phyloP scores from a whole-genome alignment of 768 basidiomycete genomes.

The Termitomyces sp. region DNA sequence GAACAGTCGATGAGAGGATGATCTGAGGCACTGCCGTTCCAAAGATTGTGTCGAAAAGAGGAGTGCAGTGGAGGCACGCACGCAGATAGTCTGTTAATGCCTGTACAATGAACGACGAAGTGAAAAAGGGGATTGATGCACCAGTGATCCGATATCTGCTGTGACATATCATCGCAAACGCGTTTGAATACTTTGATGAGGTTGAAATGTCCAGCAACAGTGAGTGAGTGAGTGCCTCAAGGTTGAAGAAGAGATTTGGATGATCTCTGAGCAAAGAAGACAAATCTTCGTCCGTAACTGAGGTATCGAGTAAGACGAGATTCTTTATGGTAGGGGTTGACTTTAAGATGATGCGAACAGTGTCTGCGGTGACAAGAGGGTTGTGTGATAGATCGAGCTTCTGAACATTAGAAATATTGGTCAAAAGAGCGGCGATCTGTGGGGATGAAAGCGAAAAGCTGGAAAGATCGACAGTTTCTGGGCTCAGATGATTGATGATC shows the following conservation, averaged over 20 bases:
- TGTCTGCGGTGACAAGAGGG: constrained; percentile 16
- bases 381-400: constrained; percentile 24
- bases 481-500: constrained; percentile 11
- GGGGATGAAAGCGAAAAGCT: constrained; percentile 16
- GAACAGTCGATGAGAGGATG: constrained; percentile 12
- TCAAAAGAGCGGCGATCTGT: constrained; percentile 19
- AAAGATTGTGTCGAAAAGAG: neutral
- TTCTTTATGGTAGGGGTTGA: constrained; percentile 13
- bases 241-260: constrained; percentile 21
- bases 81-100: constrained; percentile 14
- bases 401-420: constrained; percentile 6
- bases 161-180: constrained; percentile 14
- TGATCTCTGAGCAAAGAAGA: constrained; percentile 16
- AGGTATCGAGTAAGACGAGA: constrained; percentile 22
- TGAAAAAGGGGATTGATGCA: constrained; percentile 21
- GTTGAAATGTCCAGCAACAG: constrained; percentile 11
- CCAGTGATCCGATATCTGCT: neutral
- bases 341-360: constrained; percentile 18
- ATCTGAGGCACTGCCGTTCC: constrained; percentile 4
- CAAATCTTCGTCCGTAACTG: constrained; percentile 17
- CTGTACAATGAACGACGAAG: constrained; percentile 21
- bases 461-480: constrained; percentile 21
- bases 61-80: neutral
- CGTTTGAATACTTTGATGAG: constrained; percentile 3
- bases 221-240: constrained; percentile 26